phyloP scores from a whole-genome alignment of 176 grass and related monocot species.

The Bolboschoenus planiculmis region DNA sequence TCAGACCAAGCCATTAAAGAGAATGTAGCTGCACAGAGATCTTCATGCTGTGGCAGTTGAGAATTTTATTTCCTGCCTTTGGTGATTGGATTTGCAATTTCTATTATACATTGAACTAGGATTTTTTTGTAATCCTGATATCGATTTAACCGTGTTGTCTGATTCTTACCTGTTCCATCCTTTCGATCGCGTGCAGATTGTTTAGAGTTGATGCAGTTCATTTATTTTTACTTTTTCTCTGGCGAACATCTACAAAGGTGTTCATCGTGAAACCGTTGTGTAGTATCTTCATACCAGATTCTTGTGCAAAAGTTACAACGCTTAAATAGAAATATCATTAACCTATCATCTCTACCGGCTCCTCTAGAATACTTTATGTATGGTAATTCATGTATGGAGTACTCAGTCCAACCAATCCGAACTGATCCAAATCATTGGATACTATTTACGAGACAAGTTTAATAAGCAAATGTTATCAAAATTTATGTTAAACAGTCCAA shows the following conservation, averaged over 20 bases:
- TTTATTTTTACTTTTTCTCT: not conserved
- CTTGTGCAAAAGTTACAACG: not conserved
- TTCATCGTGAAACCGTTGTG: not conserved
- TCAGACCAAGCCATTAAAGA: constrained; percentile 32
- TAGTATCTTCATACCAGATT: not conserved
- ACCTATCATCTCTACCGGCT: too few species aligned
- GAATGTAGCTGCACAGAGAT: constrained; percentile 29
- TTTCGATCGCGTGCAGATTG: not conserved
- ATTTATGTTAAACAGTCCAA: too few species aligned
- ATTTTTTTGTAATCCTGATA: not conserved
- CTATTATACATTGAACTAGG: not conserved
- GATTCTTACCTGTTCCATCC: not conserved
- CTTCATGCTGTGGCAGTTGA: constrained; percentile 55
- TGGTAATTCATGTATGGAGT: too few species aligned
- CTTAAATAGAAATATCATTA: not conserved
- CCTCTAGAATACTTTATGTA: too few species aligned
- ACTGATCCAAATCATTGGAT: too few species aligned
- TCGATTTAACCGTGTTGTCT: not conserved
- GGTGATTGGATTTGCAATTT: not conserved
- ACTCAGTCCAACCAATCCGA: too few species aligned
- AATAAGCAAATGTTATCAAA: too few species aligned
- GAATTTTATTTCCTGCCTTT: not conserved
- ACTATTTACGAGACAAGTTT: too few species aligned
- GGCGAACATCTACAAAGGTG: not conserved
- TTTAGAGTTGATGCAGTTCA: not conserved